Evolutionary conservation across 768 basidiomycete genomes (phyloP).

Genomic region (Serendipita sp.): DNA sequence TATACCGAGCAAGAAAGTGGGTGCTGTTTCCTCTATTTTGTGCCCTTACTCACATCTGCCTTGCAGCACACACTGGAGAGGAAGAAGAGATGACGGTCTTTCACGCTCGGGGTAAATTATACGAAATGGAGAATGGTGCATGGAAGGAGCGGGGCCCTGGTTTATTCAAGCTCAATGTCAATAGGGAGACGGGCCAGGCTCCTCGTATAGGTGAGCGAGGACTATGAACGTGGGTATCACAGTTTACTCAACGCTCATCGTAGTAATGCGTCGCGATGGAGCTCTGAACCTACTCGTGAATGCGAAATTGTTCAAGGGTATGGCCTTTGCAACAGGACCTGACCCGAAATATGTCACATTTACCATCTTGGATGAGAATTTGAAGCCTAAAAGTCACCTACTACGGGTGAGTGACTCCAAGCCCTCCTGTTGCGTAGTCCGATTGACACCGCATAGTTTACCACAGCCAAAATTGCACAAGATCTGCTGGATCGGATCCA

Average conservation of each 20-base stretch:
- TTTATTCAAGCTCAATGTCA: constrained; percentile 3
- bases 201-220: not conserved
- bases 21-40: not conserved
- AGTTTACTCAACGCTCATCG: not conserved
- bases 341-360: not conserved
- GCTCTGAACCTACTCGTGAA: constrained; percentile 1
- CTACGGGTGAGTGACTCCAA: not conserved
- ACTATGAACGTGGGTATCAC: not conserved
- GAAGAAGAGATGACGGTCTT: not conserved
- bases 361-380: not conserved
- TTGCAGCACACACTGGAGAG: not conserved
- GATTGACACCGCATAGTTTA: not conserved
- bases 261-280: constrained; percentile 4
- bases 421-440: not conserved
- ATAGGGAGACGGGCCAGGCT: not conserved
- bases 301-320: not conserved
- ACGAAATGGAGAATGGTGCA: not conserved
- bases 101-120: not conserved
- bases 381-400: constrained; percentile 2
- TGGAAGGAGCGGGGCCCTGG: constrained; percentile 3
- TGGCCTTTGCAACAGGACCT: not conserved
- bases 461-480: not conserved
- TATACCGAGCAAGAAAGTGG: constrained; percentile 3
- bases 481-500: constrained; percentile 1
- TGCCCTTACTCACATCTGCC: not conserved